These are phyloP conservation scores for Xylaria digitata DNA, from an alignment of 2,329 filamentous ascomycete species.

Conservation along the genomic window DNA sequence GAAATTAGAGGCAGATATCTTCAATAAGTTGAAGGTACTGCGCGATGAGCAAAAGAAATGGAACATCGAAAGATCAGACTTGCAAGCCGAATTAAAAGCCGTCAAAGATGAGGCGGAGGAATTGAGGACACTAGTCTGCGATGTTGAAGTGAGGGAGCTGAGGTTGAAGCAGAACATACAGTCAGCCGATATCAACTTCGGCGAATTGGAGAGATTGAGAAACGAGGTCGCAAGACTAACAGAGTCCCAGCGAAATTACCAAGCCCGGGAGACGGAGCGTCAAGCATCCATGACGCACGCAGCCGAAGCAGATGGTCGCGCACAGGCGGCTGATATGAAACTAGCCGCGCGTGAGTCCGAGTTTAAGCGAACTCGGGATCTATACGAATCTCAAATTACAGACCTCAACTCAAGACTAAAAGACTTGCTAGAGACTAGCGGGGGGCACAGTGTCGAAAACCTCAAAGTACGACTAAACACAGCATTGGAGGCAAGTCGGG, in stretches of 20 bases:
- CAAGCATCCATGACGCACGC: slow-evolving; percentile 68
- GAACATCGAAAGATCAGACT: slow-evolving; percentile 65
- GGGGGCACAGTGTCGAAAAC: slow-evolving; percentile 45
- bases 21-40: slow-evolving; percentile 71
- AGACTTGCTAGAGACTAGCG: slow-evolving; percentile 51
- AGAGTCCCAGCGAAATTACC: slow-evolving; percentile 70
- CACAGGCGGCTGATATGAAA: slow-evolving; percentile 69
- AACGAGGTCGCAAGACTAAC: slow-evolving; percentile 69
- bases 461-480: slow-evolving; percentile 56
- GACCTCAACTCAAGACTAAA: slow-evolving; percentile 60
- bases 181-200: slow-evolving; percentile 69
- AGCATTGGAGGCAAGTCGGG: slow-evolving; percentile 62
- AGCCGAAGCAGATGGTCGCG: slow-evolving; percentile 67
- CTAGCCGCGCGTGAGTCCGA: slow-evolving; percentile 64
- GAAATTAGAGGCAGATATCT: slow-evolving; percentile 80
- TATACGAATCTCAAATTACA: slow-evolving; percentile 63
- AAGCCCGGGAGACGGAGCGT: slow-evolving; percentile 71
- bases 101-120: slow-evolving; percentile 71
- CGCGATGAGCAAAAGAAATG: slow-evolving; percentile 77
- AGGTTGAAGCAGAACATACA: slow-evolving; percentile 72
- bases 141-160: slow-evolving; percentile 75
- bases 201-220: slow-evolving; percentile 70
- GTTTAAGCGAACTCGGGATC: slow-evolving; percentile 55
- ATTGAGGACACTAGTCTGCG: slow-evolving; percentile 73
- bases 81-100: slow-evolving; percentile 68